Conservation (phyloP, 192 early-diverging fungal genomes). For the Phlyctochytrium arcticum region DNA sequence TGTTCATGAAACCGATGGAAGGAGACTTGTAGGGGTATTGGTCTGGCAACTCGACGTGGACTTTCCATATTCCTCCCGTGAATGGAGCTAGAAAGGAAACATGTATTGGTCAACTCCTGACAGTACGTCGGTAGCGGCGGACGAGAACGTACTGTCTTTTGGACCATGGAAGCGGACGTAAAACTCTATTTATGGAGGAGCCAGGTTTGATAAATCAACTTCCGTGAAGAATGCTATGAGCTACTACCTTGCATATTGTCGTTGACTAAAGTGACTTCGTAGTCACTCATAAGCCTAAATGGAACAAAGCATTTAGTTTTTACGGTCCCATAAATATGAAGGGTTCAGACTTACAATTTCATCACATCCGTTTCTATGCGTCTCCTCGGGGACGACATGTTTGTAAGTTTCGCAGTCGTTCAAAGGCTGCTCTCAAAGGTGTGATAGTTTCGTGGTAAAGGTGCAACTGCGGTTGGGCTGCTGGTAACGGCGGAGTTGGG, state of each 20-base stretch:
- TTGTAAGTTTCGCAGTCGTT: background rate
- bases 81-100: slow-evolving; percentile 71
- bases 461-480: too few relatives aligned
- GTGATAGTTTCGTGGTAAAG: too few relatives aligned
- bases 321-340: background rate
- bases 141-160: slow-evolving; percentile 71
- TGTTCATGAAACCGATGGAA: slow-evolving; percentile 99
- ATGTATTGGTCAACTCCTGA: background rate
- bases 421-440: too few relatives aligned
- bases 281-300: slow-evolving; percentile 95
- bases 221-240: background rate
- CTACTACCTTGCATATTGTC: slow-evolving; percentile 88
- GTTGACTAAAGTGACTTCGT: slow-evolving; percentile 96
- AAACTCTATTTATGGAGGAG: slow-evolving; percentile 60
- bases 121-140: background rate
- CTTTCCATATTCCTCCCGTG: slow-evolving; percentile 90
- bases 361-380: slow-evolving; percentile 98
- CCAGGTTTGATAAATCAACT: background rate
- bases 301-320: background rate
- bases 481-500: too few relatives aligned
- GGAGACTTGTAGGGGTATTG: slow-evolving; percentile 99
- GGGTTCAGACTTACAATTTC: slow-evolving; percentile 73
- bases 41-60: slow-evolving; percentile 98
- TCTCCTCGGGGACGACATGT: slow-evolving; percentile 87
- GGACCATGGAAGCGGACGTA: slow-evolving; percentile 92